These are phyloP conservation scores for Dipodascus albidus DNA, from an alignment of 805 yeast genomes.

Conservation along the genomic window DNA sequence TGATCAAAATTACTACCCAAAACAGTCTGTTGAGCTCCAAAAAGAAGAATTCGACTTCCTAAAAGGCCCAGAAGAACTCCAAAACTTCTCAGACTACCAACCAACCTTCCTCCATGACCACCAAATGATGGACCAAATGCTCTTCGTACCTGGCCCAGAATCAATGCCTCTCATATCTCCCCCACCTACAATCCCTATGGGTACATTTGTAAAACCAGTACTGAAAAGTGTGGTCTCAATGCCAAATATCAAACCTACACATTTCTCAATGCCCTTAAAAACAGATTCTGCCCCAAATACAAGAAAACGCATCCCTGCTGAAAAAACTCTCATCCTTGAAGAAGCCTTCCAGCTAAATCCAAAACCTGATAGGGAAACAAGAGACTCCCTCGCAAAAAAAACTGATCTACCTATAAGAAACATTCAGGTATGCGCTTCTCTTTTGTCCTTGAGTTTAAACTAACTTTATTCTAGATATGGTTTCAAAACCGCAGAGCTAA, in stretches of 20 bases:
- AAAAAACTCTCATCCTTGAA: constrained; percentile 42
- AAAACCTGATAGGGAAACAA: constrained; percentile 60
- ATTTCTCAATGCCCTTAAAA: constrained; percentile 1
- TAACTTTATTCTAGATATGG: constrained; percentile 43
- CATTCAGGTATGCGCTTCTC: constrained; percentile 35
- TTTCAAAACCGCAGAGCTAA: constrained; percentile 70
- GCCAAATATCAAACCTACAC: constrained; percentile 5
- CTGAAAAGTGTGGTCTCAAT: constrained; percentile 5
- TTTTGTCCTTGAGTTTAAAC: background rate
- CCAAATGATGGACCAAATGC: background rate
- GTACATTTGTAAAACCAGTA: constrained; percentile 5
- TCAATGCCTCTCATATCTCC: constrained; percentile 6
- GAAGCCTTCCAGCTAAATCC: constrained; percentile 60
- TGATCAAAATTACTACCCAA: background rate
- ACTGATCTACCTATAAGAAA: constrained; percentile 78
- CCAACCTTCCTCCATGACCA: background rate
- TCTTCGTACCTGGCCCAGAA: constrained; percentile 1
- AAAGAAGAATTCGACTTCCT: background rate
- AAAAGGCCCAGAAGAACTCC: background rate
- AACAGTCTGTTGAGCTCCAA: background rate
- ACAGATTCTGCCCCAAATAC: constrained; percentile 5
- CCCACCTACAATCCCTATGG: constrained; percentile 4
- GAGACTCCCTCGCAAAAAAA: constrained; percentile 56
- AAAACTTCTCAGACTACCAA: background rate
- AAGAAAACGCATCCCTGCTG: constrained; percentile 21